Percentiles rank a stretch among this genome's conserved stretches.
These are phyloP conservation scores for Botrytis deweyae DNA, from an alignment of 2,329 filamentous ascomycete genomes.

Conservation along the genomic window DNA sequence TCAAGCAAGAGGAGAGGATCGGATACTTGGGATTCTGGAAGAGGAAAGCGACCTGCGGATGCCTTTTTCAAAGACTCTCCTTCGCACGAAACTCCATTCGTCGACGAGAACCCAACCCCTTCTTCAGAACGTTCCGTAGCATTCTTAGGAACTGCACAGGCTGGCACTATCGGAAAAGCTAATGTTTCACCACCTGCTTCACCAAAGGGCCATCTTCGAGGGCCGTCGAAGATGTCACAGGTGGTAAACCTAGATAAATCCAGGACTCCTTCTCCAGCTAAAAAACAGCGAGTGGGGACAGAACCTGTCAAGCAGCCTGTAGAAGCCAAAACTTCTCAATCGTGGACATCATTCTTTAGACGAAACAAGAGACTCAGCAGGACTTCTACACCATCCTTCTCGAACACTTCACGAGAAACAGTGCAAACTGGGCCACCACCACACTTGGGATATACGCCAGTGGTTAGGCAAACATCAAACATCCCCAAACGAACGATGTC, in stretches of 20 bases:
- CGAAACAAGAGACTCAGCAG: slow-evolving; percentile 51
- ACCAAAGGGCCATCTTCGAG: slow-evolving; percentile 44
- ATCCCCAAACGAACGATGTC: slow-evolving; percentile 79
- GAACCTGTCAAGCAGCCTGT: slow-evolving; percentile 48
- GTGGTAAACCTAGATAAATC: slow-evolving; percentile 45
- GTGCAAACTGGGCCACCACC: slow-evolving; percentile 51
- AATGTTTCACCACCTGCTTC: slow-evolving; percentile 48
- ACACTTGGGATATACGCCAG: slow-evolving; percentile 33
- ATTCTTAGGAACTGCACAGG: slow-evolving; percentile 49
- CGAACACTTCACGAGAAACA: slow-evolving; percentile 87
- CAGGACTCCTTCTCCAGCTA: slow-evolving; percentile 47
- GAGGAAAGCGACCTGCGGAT: slow-evolving; percentile 38
- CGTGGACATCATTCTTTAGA: slow-evolving; percentile 75
- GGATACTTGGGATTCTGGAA: slow-evolving; percentile 39
- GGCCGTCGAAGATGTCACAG: slow-evolving; percentile 52
- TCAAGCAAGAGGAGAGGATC: slow-evolving; percentile 54
- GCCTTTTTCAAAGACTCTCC: slow-evolving; percentile 30
- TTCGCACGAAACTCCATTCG: slow-evolving; percentile 17
- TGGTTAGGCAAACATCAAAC: slow-evolving; percentile 37
- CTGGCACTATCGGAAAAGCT: slow-evolving; percentile 48
- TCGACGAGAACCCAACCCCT: slow-evolving; percentile 29
- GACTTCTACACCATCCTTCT: slow-evolving; percentile 68
- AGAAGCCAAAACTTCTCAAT: slow-evolving; percentile 49
- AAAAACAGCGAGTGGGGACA: slow-evolving; percentile 17
- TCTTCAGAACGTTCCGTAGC: slow-evolving; percentile 38